Percentiles rank a stretch among this genome's conserved stretches.
Evolutionary conservation across 2,329 filamentous ascomycete genomes (phyloP).

Genomic region (Hypoxylon sp.): DNA sequence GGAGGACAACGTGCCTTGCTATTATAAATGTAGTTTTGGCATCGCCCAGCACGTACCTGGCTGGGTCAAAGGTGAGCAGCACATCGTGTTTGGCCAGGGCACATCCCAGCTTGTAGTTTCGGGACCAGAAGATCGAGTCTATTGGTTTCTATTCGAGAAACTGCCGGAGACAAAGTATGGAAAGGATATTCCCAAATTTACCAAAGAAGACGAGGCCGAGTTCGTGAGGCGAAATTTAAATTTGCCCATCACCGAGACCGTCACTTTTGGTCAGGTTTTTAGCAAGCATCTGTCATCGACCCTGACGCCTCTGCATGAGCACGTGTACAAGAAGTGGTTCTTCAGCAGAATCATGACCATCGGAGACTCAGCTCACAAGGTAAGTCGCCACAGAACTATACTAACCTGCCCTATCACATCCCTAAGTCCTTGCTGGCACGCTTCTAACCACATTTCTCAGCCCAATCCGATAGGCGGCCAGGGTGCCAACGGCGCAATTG

Average conservation of each 20-base stretch:
- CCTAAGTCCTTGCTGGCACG: neutral
- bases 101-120: constrained; percentile 51
- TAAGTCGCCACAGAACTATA: constrained; percentile 24
- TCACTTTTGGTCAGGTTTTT: constrained; percentile 54
- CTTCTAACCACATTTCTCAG: constrained; percentile 9
- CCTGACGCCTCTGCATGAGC: constrained; percentile 55
- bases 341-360: constrained; percentile 52
- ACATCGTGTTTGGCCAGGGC: constrained; percentile 46
- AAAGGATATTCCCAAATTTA: constrained; percentile 54
- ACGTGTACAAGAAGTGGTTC: constrained; percentile 55
- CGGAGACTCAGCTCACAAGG: constrained; percentile 57
- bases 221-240: constrained; percentile 49
- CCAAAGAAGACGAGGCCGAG: constrained; percentile 52
- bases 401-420: neutral
- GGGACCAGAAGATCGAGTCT: constrained; percentile 52
- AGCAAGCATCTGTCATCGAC: constrained; percentile 49
- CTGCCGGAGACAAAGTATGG: constrained; percentile 51
- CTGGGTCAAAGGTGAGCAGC: constrained; percentile 41
- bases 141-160: constrained; percentile 57
- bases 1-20: constrained; percentile 6
- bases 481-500: constrained; percentile 52
- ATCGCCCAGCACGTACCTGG: constrained; percentile 53
- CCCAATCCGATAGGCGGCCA: constrained; percentile 51
- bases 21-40: constrained; percentile 58
- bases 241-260: constrained; percentile 45